A percentile compares a stretch with the other conserved stretches of the same genome.
Conservation (phyloP, 1,139 yeast species). For the Sugiyamaella neomexicana region DNA sequence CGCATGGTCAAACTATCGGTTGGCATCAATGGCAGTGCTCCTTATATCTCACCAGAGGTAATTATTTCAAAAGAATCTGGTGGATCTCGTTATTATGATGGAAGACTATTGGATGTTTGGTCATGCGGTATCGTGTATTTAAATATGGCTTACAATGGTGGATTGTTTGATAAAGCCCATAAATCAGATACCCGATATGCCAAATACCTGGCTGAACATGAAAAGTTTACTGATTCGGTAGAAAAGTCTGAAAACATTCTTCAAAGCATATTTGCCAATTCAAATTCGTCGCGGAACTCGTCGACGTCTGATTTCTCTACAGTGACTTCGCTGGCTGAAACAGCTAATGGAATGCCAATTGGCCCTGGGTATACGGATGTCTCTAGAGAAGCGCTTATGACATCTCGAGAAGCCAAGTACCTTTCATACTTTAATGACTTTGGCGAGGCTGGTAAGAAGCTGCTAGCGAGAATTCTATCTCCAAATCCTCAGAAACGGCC, state of each 20-base stretch:
- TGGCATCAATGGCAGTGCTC: slow-evolving; percentile 62
- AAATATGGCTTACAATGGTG: slow-evolving; percentile 61
- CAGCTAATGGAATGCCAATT: background rate
- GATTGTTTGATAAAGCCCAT: slow-evolving; percentile 38
- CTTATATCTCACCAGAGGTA: slow-evolving; percentile 90
- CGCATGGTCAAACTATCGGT: slow-evolving; percentile 9
- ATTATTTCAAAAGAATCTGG: slow-evolving; percentile 33
- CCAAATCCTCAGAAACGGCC: slow-evolving; percentile 74
- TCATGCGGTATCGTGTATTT: slow-evolving; percentile 83
- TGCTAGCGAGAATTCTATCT: slow-evolving; percentile 52
- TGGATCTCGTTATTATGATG: slow-evolving; percentile 55
- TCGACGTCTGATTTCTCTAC: slow-evolving; percentile 6
- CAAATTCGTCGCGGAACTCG: background rate
- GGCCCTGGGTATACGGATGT: background rate
- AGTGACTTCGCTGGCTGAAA: slow-evolving; percentile 1
- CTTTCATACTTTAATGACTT: slow-evolving; percentile 31
- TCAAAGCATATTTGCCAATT: slow-evolving; percentile 4
- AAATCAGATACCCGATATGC: slow-evolving; percentile 33
- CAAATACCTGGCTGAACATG: slow-evolving; percentile 36
- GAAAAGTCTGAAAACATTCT: slow-evolving; percentile 49
- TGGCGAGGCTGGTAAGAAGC: slow-evolving; percentile 33
- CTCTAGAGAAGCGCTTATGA: slow-evolving; percentile 12
- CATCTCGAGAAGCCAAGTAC: slow-evolving; percentile 8
- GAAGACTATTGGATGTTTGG: slow-evolving; percentile 84
- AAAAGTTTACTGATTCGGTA: slow-evolving; percentile 72